These are phyloP conservation scores for Quercus bicolor DNA, from an alignment of 306 rosid species.

Conservation along the genomic window DNA sequence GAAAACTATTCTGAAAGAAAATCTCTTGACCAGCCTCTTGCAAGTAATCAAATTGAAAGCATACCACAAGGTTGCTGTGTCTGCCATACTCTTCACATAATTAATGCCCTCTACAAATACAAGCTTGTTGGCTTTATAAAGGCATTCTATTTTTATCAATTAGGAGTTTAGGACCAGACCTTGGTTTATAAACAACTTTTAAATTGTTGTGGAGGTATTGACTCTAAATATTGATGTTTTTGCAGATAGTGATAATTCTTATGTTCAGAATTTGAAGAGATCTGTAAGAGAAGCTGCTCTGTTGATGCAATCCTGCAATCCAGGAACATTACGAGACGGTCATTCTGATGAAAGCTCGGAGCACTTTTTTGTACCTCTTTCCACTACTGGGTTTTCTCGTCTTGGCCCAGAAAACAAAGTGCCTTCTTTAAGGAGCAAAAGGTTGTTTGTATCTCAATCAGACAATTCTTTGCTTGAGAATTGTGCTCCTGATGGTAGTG, in stretches of 20 bases:
- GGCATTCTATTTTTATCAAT: conserved; percentile 18
- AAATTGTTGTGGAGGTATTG: conserved; percentile 19
- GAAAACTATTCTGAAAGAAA: conserved; percentile 66
- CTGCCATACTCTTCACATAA: conserved; percentile 8
- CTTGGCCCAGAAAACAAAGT: conserved; percentile 59
- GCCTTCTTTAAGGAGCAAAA: conserved; percentile 62
- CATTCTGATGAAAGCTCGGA: conserved; percentile 81
- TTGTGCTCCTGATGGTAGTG: conserved; percentile 40
- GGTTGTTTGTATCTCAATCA: conserved; percentile 51
- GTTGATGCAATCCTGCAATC: conserved; percentile 47
- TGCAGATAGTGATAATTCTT: conserved; percentile 56
- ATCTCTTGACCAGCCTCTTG: conserved; percentile 51
- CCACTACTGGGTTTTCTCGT: conserved; percentile 69
- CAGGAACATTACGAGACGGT: conserved; percentile 59
- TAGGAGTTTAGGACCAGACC: conserved; percentile 4
- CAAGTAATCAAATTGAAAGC: conserved; percentile 51
- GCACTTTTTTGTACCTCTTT: conserved; percentile 83
- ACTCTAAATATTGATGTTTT: conserved; percentile 13
- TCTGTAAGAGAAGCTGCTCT: conserved; percentile 94
- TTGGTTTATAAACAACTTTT: conserved; percentile 16
- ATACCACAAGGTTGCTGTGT: conserved; percentile 63
- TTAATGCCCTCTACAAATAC: conserved; percentile 17
- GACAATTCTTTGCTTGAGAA: conserved; percentile 48
- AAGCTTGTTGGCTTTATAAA: conserved; percentile 18
- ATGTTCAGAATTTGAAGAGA: conserved; percentile 71